These are phyloP conservation scores for Cochlearia excelsa DNA, from an alignment of 345 rosid species.

Conservation along the genomic window DNA sequence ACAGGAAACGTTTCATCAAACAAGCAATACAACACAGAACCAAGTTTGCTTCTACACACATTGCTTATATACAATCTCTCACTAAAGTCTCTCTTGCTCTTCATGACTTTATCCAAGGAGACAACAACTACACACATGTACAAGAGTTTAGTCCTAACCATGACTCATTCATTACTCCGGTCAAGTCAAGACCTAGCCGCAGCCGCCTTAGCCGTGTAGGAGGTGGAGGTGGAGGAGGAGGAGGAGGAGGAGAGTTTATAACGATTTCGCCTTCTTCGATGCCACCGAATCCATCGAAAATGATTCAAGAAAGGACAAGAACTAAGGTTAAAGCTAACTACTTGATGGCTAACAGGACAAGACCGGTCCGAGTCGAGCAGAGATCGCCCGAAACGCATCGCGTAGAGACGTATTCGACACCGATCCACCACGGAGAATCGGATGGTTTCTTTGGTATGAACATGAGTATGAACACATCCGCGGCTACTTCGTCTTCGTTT, in stretches of 20 bases:
- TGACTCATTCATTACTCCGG: constrained; percentile 53
- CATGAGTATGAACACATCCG: constrained; percentile 34
- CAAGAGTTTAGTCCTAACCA: constrained; percentile 40
- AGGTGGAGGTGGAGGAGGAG: constrained; percentile 10
- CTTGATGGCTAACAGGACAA: constrained; percentile 63
- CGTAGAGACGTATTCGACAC: constrained; percentile 58
- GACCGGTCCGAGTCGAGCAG: constrained; percentile 71
- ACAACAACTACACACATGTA: constrained; percentile 47
- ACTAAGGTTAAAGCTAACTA: constrained; percentile 57
- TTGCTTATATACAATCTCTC: constrained; percentile 78
- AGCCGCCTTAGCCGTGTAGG: neutral
- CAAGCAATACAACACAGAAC: constrained; percentile 86
- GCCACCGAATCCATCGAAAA: constrained; percentile 31
- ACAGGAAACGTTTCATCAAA: constrained; percentile 79
- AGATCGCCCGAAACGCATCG: constrained; percentile 75
- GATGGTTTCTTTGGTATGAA: constrained; percentile 55
- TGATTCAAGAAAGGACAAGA: constrained; percentile 44
- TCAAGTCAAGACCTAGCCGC: constrained; percentile 44
- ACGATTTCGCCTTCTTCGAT: constrained; percentile 54
- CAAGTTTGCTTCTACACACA: constrained; percentile 69
- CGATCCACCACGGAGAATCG: constrained; percentile 50
- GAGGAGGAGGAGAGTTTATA: constrained; percentile 48
- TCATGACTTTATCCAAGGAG: constrained; percentile 67
- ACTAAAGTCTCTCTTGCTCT: constrained; percentile 86
- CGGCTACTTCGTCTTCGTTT: constrained; percentile 30